Evolutionary conservation across 2,329 filamentous ascomycete genomes (phyloP), one percentile per base, ranked within the genome.

Genomic region (Epichloe sibirici): DNA sequence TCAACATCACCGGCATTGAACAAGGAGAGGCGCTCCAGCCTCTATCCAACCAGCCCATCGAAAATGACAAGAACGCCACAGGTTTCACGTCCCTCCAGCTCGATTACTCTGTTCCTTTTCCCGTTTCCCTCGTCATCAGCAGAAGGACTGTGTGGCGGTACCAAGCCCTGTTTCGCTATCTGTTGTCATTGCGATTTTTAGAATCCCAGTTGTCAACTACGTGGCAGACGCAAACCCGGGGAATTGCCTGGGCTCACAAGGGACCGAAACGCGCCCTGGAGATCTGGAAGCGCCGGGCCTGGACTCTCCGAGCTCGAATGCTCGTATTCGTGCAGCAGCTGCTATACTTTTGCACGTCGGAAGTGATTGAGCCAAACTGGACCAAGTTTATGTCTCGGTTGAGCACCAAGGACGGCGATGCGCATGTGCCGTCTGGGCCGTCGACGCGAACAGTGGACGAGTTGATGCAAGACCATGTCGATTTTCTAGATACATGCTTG

Each of bases 331-430:
- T 97, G 2, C 93, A 98, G 68, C 93, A 98, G 66, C 75, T 97
- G 39, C 78, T 96, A 5, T 98, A 97, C 69, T 98, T 95, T 66
- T 97, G 90, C 70, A 97, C 93, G 0, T 83, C 89, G 1, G 93
- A 98, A 69, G 93, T 98, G 51, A 94, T 98, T 51, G 93, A 98
- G 68, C 93, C 91, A 3, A 97, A 97, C 67, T 98, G 93, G 93
- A 83, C 89, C 58, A 86, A 83, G 47, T 81, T 98, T 56, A 96
- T 96, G 89, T 82, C 85, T n/a, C 78, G 88, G 35, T 76, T 97
- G 5, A 85, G 84, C 72, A 79, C 74, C 9, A 77, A 76, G 55
- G 78, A 81, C 52, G 71, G 74, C 12, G 55, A 55, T 5, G 52
- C 60, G 4, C 56, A 57, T 8, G 60, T 66, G 38, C 54, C 54